phyloP scores from a whole-genome alignment of 2,329 filamentous ascomycete genomes.

The Monilinia fructicola region DNA sequence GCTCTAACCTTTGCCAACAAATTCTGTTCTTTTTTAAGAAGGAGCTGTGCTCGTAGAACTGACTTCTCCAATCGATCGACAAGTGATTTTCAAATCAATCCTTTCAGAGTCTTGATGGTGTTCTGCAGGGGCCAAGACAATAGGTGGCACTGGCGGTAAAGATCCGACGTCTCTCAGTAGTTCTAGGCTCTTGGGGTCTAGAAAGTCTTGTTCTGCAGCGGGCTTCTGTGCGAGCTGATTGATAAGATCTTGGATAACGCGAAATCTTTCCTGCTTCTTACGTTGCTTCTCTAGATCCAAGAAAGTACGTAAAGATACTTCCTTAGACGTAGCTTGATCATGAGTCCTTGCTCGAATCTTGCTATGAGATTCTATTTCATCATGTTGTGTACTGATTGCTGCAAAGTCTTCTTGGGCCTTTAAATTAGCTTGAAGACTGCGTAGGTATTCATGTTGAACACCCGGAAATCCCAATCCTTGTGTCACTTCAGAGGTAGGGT shows the following conservation, averaged over 20 bases:
- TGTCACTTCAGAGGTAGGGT: conserved; percentile 43
- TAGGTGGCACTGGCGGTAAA: conserved; percentile 36
- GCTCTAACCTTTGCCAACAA: conserved; percentile 49
- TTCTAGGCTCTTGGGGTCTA: conserved; percentile 42
- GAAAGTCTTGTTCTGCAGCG: conserved; percentile 50
- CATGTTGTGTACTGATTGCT: conserved; percentile 32
- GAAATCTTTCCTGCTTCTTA: conserved; percentile 52
- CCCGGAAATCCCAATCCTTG: conserved; percentile 45
- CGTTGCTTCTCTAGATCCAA: conserved; percentile 52
- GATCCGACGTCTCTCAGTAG: conserved; percentile 32
- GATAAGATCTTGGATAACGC: conserved; percentile 52
- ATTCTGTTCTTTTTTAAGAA: conserved; percentile 56
- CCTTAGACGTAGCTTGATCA: conserved; percentile 24
- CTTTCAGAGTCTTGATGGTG: conserved; percentile 38
- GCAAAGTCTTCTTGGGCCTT: conserved; percentile 51
- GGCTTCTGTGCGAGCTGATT: conserved; percentile 53
- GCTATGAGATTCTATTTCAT: conserved; percentile 22
- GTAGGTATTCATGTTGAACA: conserved; percentile 55
- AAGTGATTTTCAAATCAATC: conserved; percentile 48
- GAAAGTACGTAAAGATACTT: conserved; percentile 49
- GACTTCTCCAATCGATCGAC: conserved; percentile 57
- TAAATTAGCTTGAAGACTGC: conserved; percentile 53
- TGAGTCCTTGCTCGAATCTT: conserved; percentile 26
- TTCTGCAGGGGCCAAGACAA: conserved; percentile 31
- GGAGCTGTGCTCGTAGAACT: conserved; percentile 57